Base-by-base conservation (phyloP, 2,329 filamentous ascomycete species). In the Elsinoe arachidis region DNA sequence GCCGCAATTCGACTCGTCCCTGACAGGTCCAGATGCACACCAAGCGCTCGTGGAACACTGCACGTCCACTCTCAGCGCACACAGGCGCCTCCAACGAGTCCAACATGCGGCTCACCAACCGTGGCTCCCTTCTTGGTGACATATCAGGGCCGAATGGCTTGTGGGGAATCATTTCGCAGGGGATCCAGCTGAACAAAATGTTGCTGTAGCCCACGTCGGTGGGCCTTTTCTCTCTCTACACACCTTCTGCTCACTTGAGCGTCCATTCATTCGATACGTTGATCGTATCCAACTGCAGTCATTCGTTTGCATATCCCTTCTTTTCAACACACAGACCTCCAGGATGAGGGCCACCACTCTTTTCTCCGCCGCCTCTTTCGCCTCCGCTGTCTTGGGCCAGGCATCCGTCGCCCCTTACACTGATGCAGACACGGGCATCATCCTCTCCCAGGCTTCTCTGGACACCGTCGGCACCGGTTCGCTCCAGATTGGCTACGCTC, bases 371-470 rank as follows among this genome's bases (percentile, higher is more conserved):
- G 38, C 62, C 47, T 57, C 61, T 26, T 56, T 64, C 57, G 55
- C 62, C 39, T 49, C 62, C 26, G 57, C 57, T 10, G 60, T 63
- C 6, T 43, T 62, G 14, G 66, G 61, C 26, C 67, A 68, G 56
- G 41, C 41, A 46, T 60, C 60, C 15, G 64, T 65, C 60, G 52
- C 56, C n/a, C 44, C 59, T 12, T 66, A 60, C 61, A 67, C 65
- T 15, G 66, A 66, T 53, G 34, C 49, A 44, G 70, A 72, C 26
- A 80, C 80, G 9, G 77, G 77, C 17, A 81, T 82, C 62, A 70
- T 68, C 26, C 81, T 82, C 67, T 76, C 78, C 63, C 77, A 77
- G 49, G 80, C 75, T 66, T 72, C 68, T 11, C 73, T 77, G 35
- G 63, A 67, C 35, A 67, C 72, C 55, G 68, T 69, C 4, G 54